Evolutionary conservation across 257 asterid species (phyloP).

Genomic region (Solanum dulcamara): DNA sequence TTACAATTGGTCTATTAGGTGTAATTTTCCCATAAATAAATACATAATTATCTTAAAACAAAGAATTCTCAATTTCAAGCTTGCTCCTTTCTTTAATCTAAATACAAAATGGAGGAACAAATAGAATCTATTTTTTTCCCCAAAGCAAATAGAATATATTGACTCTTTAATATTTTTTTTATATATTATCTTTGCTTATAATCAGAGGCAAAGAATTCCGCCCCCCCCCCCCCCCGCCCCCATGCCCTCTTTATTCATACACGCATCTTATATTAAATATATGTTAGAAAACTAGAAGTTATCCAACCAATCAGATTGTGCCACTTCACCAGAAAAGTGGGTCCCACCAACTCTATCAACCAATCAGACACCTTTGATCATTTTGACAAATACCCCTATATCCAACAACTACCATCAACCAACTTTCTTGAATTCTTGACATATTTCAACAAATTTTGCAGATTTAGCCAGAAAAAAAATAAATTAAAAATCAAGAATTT

Average conservation of each 20-base stretch:
- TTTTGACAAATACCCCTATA: neutral
- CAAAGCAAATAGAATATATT: neutral
- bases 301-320: neutral
- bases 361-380: neutral
- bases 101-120: too few relatives aligned
- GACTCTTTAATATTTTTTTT: neutral
- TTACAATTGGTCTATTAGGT: too few relatives aligned
- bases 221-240: too few relatives aligned
- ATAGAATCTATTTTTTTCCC: neutral
- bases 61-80: neutral
- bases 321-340: neutral
- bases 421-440: neutral
- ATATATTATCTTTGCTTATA: conserved; percentile 10
- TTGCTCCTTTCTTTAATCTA: neutral
- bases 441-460: neutral
- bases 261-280: neutral
- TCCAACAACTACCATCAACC: neutral
- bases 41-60: neutral
- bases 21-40: too few relatives aligned
- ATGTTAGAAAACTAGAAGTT: neutral
- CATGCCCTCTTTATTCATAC: too few relatives aligned
- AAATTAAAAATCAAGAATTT: neutral
- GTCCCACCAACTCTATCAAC: neutral
- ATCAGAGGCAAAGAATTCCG: conserved; percentile 22
- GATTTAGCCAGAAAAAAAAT: neutral